Conservation (phyloP, 139 green algal genomes). For the Haematococcus lacustris region DNA sequence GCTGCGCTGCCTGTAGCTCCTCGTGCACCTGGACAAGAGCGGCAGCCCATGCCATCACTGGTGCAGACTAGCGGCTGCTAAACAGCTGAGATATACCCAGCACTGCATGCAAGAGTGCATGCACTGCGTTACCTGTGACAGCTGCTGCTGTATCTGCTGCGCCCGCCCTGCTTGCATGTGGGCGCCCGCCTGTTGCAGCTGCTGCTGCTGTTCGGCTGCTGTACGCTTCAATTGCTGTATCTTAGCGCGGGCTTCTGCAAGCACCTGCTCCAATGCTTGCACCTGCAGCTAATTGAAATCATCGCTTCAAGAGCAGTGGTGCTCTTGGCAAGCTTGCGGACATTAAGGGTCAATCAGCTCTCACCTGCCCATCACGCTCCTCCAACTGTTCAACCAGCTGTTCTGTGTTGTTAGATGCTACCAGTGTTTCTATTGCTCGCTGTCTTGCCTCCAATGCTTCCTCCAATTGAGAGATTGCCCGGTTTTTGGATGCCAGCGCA, state of each 20-base stretch:
- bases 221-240: conserved; percentile 1
- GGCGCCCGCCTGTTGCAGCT: conserved; percentile 4
- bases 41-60: background rate
- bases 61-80: background rate
- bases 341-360: too few species aligned
- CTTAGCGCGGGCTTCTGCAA: conserved; percentile 32
- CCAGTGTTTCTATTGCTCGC: conserved; percentile 28
- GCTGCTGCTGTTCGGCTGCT: conserved; percentile 28
- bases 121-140: conserved; percentile 9
- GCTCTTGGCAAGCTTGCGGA: too few species aligned
- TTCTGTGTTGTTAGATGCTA: conserved; percentile 7
- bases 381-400: conserved; percentile 15
- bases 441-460: conserved; percentile 42
- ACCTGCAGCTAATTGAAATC: conserved; percentile 18
- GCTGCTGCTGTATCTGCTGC: conserved; percentile 30
- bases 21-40: background rate
- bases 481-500: conserved; percentile 57
- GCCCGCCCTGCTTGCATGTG: too few species aligned
- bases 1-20: conserved; percentile 21
- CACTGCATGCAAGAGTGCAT: background rate
- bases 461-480: conserved; percentile 59
- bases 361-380: conserved; percentile 12
- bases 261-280: conserved; percentile 47
- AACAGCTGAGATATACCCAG: background rate
- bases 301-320: too few species aligned